These are phyloP conservation scores for Triglochin maritima DNA, from an alignment of 106 monocot species.

Conservation along the genomic window DNA sequence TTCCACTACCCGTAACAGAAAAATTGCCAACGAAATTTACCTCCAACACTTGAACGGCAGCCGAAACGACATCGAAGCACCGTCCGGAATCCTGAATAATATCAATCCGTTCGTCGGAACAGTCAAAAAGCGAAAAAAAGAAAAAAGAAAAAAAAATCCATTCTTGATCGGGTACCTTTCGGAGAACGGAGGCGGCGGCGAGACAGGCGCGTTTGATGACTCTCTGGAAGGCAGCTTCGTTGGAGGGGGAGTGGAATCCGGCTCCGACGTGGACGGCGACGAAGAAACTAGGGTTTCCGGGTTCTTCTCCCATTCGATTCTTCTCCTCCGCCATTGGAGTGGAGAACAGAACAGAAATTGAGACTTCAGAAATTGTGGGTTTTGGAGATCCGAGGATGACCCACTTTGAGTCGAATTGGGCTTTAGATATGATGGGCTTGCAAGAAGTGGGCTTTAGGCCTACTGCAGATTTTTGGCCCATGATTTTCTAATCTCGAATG, in stretches of 20 bases:
- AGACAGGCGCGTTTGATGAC: conserved; percentile 79
- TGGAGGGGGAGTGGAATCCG: conserved; percentile 74
- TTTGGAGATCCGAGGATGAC: too few relatives aligned
- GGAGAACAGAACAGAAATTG: too few relatives aligned
- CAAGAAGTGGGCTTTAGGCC: too few relatives aligned
- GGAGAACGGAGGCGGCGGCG: conserved; percentile 70
- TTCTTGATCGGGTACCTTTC: conserved; percentile 25
- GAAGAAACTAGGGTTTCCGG: conserved; percentile 48
- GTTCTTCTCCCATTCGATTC: conserved; percentile 2
- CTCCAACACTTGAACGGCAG: conserved; percentile 87
- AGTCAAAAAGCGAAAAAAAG: background rate
- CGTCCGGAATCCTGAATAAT: conserved; percentile 25
- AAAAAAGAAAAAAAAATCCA: background rate
- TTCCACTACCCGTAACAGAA: too few relatives aligned
- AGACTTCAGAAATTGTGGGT: too few relatives aligned
- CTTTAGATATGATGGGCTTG: too few relatives aligned
- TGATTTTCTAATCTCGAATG: too few relatives aligned
- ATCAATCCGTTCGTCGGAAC: background rate
- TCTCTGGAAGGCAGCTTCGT: conserved; percentile 53
- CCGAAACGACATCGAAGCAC: conserved; percentile 75
- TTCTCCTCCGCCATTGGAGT: too few relatives aligned
- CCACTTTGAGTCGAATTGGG: too few relatives aligned
- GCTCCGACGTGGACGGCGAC: conserved; percentile 94
- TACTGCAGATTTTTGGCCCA: too few relatives aligned
- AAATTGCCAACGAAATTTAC: conserved; percentile 11